A percentile compares a stretch with the other conserved stretches of the same genome.
Conservation (phyloP, 2,329 filamentous ascomycete genomes). For the Aspergillus ruber region DNA sequence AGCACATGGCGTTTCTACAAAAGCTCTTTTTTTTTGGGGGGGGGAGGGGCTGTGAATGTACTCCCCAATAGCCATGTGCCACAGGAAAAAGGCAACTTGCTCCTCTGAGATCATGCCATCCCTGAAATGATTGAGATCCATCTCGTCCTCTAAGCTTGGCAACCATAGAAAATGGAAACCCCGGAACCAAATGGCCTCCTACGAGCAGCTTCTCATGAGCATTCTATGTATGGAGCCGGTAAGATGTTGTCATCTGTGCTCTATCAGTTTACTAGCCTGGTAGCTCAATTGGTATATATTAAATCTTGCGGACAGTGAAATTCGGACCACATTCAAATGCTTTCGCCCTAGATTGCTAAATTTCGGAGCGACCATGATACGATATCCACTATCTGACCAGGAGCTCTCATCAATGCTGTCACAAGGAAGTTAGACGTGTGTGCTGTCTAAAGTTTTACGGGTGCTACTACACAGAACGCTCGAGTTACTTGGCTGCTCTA, state of each 20-base stretch:
- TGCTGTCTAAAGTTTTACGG: not conserved
- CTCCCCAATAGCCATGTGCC: too few species aligned
- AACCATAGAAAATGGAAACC: too few species aligned
- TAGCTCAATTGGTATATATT: not conserved
- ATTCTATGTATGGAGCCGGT: not conserved
- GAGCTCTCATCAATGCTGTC: not conserved
- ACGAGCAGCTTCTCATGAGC: not conserved
- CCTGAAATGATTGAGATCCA: too few species aligned
- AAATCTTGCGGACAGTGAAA: not conserved
- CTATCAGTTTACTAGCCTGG: not conserved
- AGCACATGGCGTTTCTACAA: too few species aligned
- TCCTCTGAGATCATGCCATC: too few species aligned
- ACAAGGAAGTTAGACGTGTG: not conserved
- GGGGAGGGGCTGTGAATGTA: too few species aligned
- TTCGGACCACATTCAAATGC: not conserved
- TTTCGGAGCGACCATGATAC: not conserved
- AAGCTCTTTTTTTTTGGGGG: too few species aligned
- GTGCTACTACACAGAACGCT: not conserved
- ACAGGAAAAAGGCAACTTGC: too few species aligned
- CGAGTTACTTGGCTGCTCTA: not conserved
- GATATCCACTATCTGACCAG: too few species aligned
- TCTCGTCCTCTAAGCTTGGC: too few species aligned
- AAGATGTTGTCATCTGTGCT: not conserved
- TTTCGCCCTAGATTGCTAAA: not conserved
- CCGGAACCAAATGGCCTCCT: not conserved